These are phyloP conservation scores for Botrytis sinoallii DNA, from an alignment of 2,329 filamentous ascomycete species.

Conservation along the genomic window DNA sequence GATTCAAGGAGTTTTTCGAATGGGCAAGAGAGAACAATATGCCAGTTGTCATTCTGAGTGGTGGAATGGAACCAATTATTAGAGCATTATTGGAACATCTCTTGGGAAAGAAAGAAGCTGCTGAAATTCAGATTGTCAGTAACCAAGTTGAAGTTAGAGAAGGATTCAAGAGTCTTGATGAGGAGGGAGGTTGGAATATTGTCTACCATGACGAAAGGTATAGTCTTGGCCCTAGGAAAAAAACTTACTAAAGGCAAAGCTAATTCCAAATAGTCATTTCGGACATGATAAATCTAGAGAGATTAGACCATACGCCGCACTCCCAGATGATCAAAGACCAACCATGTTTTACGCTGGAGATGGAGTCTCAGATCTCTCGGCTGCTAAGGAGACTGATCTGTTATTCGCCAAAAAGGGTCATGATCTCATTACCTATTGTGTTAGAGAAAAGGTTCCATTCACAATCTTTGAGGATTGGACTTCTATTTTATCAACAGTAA, in stretches of 20 bases:
- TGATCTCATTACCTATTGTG: constrained; percentile 84
- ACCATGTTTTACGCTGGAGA: constrained; percentile 93
- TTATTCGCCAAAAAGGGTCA: constrained; percentile 91
- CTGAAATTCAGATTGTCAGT: constrained; percentile 83
- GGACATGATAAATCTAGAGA: constrained; percentile 97
- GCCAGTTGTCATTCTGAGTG: constrained; percentile 86
- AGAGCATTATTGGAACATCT: constrained; percentile 75
- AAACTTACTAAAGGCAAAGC: neutral
- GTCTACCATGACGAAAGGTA: constrained; percentile 82
- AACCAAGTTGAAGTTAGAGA: constrained; percentile 70
- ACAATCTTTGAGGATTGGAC: constrained; percentile 84
- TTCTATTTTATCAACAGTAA: constrained; percentile 71
- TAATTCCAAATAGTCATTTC: constrained; percentile 48
- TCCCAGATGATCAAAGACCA: constrained; percentile 67
- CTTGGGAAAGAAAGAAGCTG: constrained; percentile 68
- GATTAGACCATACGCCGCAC: constrained; percentile 78
- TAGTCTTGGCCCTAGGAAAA: constrained; percentile 25
- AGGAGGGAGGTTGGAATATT: constrained; percentile 83
- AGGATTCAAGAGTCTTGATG: constrained; percentile 67
- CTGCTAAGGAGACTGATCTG: constrained; percentile 87
- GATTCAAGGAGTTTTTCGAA: constrained; percentile 82
- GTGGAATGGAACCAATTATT: constrained; percentile 92
- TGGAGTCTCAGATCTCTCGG: constrained; percentile 87
- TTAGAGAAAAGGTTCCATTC: constrained; percentile 79
- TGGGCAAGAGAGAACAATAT: constrained; percentile 81